These are phyloP conservation scores for Fusarium denticulatum DNA, from an alignment of 2,329 filamentous ascomycete species.

Conservation along the genomic window DNA sequence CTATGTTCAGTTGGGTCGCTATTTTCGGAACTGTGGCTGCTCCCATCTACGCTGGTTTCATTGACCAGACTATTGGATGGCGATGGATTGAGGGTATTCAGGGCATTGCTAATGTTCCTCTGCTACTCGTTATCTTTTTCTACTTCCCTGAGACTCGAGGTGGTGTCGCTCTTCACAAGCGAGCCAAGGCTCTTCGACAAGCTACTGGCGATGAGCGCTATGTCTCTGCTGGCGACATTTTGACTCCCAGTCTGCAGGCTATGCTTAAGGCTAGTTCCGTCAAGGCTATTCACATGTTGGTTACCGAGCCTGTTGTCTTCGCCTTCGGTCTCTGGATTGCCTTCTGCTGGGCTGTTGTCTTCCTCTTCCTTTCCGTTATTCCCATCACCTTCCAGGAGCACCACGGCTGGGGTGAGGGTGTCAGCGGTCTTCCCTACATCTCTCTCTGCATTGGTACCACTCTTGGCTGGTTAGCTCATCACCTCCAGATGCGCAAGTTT, in stretches of 20 bases:
- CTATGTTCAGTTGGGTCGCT: slow-evolving; percentile 39
- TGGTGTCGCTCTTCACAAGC: slow-evolving; percentile 34
- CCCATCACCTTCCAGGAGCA: slow-evolving; percentile 36
- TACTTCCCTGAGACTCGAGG: slow-evolving; percentile 37
- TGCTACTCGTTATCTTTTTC: slow-evolving; percentile 31
- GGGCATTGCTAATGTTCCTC: slow-evolving; percentile 33
- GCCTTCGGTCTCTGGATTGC: slow-evolving; percentile 40
- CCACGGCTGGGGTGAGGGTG: slow-evolving; percentile 33
- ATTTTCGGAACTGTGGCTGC: slow-evolving; percentile 38
- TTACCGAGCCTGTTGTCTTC: slow-evolving; percentile 38
- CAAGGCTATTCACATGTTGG: slow-evolving; percentile 39
- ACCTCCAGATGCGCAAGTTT: slow-evolving; percentile 37
- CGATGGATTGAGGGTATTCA: slow-evolving; percentile 40
- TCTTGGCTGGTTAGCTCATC: slow-evolving; percentile 35
- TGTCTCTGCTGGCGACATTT: slow-evolving; percentile 34
- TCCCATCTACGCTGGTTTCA: slow-evolving; percentile 36
- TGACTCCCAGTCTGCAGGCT: slow-evolving; percentile 34
- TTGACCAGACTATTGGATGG: slow-evolving; percentile 35
- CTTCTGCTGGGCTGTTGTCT: slow-evolving; percentile 40
- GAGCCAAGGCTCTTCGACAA: slow-evolving; percentile 35
- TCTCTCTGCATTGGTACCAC: slow-evolving; percentile 33
- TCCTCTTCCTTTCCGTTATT: slow-evolving; percentile 38
- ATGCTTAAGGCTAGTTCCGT: slow-evolving; percentile 38
- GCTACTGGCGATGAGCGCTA: slow-evolving; percentile 36
- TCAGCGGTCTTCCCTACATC: slow-evolving; percentile 33